Percentiles rank a stretch among this genome's conserved stretches.
These are phyloP conservation scores for Stephania cephalantha DNA, from an alignment of 164 flowering plant genomes.

Conservation along the genomic window DNA sequence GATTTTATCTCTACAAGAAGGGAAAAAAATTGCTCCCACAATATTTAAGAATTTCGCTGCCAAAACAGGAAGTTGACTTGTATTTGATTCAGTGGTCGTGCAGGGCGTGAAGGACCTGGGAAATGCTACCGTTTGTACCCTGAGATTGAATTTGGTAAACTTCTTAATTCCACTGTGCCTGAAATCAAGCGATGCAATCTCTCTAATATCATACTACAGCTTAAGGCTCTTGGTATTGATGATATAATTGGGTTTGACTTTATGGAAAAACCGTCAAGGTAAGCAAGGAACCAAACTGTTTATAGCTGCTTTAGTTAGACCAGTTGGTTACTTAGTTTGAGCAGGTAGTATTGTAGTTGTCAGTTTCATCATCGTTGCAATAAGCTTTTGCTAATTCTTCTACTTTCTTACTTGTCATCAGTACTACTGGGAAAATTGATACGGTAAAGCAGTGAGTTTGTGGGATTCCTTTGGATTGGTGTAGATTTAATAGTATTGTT, in stretches of 20 bases:
- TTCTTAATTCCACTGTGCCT: constrained; percentile 72
- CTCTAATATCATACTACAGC: constrained; percentile 82
- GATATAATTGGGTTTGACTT: constrained; percentile 88
- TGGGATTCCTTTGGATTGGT: too few species aligned
- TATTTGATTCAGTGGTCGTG: constrained; percentile 72
- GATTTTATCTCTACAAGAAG: too few species aligned
- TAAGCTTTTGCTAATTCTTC: not conserved
- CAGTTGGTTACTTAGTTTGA: not conserved
- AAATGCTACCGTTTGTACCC: constrained; percentile 92
- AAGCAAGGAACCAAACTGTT: not conserved
- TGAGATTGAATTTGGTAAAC: constrained; percentile 64
- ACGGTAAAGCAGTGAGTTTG: not conserved
- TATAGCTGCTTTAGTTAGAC: not conserved
- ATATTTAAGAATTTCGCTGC: not conserved
- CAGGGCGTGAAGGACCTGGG: constrained; percentile 97
- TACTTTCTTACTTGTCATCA: not conserved
- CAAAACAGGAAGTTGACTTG: constrained; percentile 1
- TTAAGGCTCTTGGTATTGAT: constrained; percentile 87
- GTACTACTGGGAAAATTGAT: not conserved
- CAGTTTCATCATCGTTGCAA: not conserved
- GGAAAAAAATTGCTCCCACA: not conserved
- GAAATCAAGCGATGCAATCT: constrained; percentile 94
- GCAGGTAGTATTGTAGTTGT: too few species aligned
- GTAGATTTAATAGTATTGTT: too few species aligned
- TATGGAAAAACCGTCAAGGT: constrained; percentile 90